phyloP scores from a whole-genome alignment of 148 eudicot genomes.

The Cornus suecica region DNA sequence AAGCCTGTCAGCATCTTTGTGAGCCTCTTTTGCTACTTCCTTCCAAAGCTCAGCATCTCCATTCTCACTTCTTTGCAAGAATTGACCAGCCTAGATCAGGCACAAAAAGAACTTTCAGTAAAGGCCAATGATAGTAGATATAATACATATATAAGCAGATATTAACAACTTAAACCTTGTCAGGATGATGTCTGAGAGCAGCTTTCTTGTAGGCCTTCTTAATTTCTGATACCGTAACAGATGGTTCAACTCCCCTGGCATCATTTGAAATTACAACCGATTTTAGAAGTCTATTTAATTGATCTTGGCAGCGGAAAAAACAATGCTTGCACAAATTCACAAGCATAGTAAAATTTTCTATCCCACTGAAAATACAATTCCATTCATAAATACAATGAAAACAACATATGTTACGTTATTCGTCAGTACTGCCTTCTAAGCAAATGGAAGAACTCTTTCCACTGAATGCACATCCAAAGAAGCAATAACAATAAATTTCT shows the following conservation, averaged over 20 bases:
- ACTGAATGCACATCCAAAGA: not conserved
- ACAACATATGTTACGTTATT: not conserved
- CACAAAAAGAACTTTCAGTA: slow-evolving; percentile 9
- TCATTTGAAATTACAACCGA: slow-evolving; percentile 12
- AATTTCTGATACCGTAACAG: slow-evolving; percentile 67
- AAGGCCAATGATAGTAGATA: not conserved
- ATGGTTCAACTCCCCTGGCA: slow-evolving; percentile 82
- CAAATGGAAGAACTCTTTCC: not conserved
- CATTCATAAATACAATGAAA: not conserved
- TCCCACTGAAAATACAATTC: not conserved
- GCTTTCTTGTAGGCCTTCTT: slow-evolving; percentile 95
- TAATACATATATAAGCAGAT: slow-evolving; percentile 3
- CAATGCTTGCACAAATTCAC: not conserved
- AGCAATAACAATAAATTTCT: not conserved
- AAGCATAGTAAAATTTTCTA: not conserved
- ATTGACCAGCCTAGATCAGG: slow-evolving; percentile 72
- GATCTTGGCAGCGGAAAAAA: not conserved
- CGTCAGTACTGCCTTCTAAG: not conserved
- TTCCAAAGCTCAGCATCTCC: slow-evolving; percentile 85
- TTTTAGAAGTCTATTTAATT: not conserved
- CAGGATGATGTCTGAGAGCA: slow-evolving; percentile 95
- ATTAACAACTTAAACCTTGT: slow-evolving; percentile 54
- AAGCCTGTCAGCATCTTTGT: slow-evolving; percentile 83
- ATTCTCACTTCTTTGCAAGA: slow-evolving; percentile 68
- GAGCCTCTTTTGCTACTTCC: slow-evolving; percentile 71